Conservation (phyloP, 2,329 filamentous ascomycete genomes). For the Shiraia sp. region DNA sequence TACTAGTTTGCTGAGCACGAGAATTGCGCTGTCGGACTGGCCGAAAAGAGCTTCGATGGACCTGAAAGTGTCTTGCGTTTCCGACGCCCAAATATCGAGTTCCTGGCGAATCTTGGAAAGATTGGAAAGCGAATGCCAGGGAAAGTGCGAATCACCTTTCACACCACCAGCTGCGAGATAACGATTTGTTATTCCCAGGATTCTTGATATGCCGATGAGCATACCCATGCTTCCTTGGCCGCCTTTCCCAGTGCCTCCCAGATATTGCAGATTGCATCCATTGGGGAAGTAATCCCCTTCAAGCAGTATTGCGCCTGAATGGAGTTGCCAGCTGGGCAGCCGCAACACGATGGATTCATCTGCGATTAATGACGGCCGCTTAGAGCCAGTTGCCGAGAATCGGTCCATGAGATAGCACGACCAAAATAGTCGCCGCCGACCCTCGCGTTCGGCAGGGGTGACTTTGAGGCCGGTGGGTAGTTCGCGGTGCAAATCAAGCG, state of each 20-base stretch:
- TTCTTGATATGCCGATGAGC: slow-evolving; percentile 81
- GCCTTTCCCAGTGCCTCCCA: slow-evolving; percentile 69
- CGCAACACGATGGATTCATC: slow-evolving; percentile 77
- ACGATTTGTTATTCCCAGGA: slow-evolving; percentile 79
- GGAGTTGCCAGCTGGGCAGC: slow-evolving; percentile 73
- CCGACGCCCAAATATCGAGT: slow-evolving; percentile 81
- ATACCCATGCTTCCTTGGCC: slow-evolving; percentile 76
- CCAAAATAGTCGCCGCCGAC: slow-evolving; percentile 82
- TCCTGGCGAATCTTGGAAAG: slow-evolving; percentile 85
- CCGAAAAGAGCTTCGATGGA: slow-evolving; percentile 76
- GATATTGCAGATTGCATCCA: slow-evolving; percentile 75
- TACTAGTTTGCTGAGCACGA: slow-evolving; percentile 82
- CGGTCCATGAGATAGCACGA: slow-evolving; percentile 84
- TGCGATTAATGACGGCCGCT: slow-evolving; percentile 76
- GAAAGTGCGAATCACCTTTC: slow-evolving; percentile 87
- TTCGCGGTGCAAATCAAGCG: slow-evolving; percentile 80
- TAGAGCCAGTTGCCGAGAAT: slow-evolving; percentile 81
- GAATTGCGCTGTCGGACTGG: slow-evolving; percentile 74
- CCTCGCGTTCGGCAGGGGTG: slow-evolving; percentile 72
- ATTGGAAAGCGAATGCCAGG: slow-evolving; percentile 85
- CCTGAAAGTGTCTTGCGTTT: slow-evolving; percentile 77
- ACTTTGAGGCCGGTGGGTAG: slow-evolving; percentile 65
- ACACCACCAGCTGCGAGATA: slow-evolving; percentile 85
- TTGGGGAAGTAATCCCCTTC: slow-evolving; percentile 83
- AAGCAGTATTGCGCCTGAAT: slow-evolving; percentile 62